Evolutionary conservation across 768 basidiomycete species (phyloP), one percentile per base, ranked within the genome.

Genomic region (Calocybe cyanea): DNA sequence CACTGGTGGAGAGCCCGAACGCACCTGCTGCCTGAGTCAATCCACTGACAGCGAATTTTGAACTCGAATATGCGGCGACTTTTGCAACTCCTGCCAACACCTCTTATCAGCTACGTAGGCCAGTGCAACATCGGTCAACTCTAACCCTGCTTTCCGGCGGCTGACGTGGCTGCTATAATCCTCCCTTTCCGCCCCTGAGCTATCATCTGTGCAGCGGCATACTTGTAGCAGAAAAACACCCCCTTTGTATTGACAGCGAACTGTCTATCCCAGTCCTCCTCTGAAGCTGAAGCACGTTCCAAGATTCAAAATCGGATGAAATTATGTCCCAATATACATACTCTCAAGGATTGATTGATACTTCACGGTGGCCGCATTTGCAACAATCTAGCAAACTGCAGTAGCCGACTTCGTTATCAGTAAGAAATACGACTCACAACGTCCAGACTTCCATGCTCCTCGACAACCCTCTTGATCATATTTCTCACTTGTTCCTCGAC

Each of bases 321-420:
- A 31, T 18, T n/a, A n/a, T n/a, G n/a, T n/a, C n/a, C n/a, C n/a
- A n/a, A n/a, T n/a, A n/a, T 3, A 7, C 35, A 52, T 48, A 59
- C 61, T 48, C 14, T 63, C 60, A 8, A 55, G 14, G 36, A 64
- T 41, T 6, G 51, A 38, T 25, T 49, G 46, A 2, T 47, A 9
- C 4, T 39, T n/a, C 18, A 40, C 25, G 34, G 69, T 61, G 1
- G 72, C 73, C 3, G 73, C 74, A 55, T 76, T 76, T 3, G 74
- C 72, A 2, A 76, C 64, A 68, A 74, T 69, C 68, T 70, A 47
- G 3, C 20, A 36, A 7, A 7, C 6, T n/a, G 13, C 21, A 11
- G 8, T 42, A 17, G 32, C 11, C 5, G 18, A 18, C 5, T 2
- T 23, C 18, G 2, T 10, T 7, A 28, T n/a, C n/a, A n/a, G 9